Evolutionary conservation across 2,329 filamentous ascomycete genomes (phyloP).

Genomic region (Hypoxylon sp.): DNA sequence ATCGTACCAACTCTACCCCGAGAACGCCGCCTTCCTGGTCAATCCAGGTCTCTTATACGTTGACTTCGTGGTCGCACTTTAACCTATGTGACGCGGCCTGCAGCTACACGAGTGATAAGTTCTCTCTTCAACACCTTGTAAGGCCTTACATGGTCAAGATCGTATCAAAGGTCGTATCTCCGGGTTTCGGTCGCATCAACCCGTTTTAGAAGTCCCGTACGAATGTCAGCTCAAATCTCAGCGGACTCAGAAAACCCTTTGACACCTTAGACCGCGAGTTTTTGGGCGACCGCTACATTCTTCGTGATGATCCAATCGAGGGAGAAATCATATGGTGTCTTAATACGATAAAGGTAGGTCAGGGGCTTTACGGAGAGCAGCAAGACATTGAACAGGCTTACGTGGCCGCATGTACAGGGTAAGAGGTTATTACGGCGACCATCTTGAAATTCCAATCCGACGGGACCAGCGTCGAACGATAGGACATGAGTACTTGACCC

Average conservation of each 20-base stretch:
- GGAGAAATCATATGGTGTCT: constrained; percentile 49
- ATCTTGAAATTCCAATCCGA: constrained; percentile 52
- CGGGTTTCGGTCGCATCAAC: constrained; percentile 49
- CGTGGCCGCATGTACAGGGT: constrained; percentile 55
- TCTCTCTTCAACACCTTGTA: constrained; percentile 54
- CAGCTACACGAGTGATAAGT: constrained; percentile 27
- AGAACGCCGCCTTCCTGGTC: constrained; percentile 54
- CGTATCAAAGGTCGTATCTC: constrained; percentile 47
- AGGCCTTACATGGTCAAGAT: constrained; percentile 51
- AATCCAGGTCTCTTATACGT: constrained; percentile 51
- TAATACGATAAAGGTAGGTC: constrained; percentile 51
- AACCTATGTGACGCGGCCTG: background rate
- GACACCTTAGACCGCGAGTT: constrained; percentile 53
- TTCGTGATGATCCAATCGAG: constrained; percentile 52
- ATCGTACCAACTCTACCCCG: constrained; percentile 54
- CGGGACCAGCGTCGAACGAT: constrained; percentile 45
- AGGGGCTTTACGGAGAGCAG: constrained; percentile 53
- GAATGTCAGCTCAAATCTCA: constrained; percentile 52
- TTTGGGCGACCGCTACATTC: constrained; percentile 54
- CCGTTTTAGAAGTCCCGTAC: too few relatives aligned
- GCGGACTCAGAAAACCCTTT: constrained; percentile 54
- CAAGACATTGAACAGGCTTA: constrained; percentile 56
- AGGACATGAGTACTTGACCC: too few relatives aligned
- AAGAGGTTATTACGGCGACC: constrained; percentile 54
- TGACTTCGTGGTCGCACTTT: constrained; percentile 41